These are phyloP conservation scores for Calocybe cyanea DNA, from an alignment of 768 basidiomycete species.

Conservation along the genomic window DNA sequence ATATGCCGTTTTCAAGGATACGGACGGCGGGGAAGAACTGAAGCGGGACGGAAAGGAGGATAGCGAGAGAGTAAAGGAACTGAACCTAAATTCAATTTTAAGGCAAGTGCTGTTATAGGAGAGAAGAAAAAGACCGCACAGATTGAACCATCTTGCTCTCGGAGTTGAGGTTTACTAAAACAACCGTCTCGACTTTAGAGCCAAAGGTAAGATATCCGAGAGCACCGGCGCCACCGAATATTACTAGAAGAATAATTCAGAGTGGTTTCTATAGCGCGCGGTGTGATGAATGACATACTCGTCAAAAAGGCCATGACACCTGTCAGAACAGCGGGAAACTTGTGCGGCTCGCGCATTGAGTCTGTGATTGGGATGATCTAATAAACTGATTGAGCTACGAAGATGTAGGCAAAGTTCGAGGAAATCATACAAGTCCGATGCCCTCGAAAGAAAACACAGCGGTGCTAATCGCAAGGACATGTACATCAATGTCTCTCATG, in stretches of 20 bases:
- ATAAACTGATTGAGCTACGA: background rate
- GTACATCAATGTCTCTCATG: background rate
- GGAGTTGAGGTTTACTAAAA: conserved; percentile 88
- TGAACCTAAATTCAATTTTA: conserved; percentile 57
- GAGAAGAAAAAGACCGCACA: conserved; percentile 39
- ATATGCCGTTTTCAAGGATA: conserved; percentile 95
- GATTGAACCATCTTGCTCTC: conserved; percentile 85
- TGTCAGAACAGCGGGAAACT: conserved; percentile 85
- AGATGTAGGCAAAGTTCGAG: background rate
- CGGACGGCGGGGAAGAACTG: conserved; percentile 98
- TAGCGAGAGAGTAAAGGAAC: conserved; percentile 88
- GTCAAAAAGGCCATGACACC: conserved; percentile 89
- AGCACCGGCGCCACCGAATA: conserved; percentile 86
- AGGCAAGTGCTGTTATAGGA: conserved; percentile 1
- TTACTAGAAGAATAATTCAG: conserved; percentile 36
- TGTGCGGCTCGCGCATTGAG: conserved; percentile 92
- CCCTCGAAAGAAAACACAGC: conserved; percentile 99
- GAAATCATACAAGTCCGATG: conserved; percentile 71
- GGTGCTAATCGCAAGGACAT: conserved; percentile 48
- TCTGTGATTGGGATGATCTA: conserved; percentile 95
- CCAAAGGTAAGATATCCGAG: conserved; percentile 90
- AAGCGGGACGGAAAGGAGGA: conserved; percentile 86
- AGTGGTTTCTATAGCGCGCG: conserved; percentile 1
- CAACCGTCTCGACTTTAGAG: conserved; percentile 83
- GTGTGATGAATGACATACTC: conserved; percentile 34